These are phyloP conservation scores for Flaveria linearis DNA, from an alignment of 129 eudicot species.

Conservation along the genomic window DNA sequence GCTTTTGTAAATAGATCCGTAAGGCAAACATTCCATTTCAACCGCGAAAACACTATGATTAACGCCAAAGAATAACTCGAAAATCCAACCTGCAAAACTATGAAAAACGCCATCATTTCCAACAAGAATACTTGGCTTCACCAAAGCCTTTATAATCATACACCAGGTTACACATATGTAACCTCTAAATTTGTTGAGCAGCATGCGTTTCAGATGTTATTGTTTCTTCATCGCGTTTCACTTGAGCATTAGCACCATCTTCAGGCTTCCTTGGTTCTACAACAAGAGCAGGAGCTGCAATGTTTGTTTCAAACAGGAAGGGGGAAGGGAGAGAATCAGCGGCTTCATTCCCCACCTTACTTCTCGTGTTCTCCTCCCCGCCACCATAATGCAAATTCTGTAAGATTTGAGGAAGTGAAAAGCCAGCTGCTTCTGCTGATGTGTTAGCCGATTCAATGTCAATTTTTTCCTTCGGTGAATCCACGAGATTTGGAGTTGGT, in stretches of 20 bases:
- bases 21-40: constrained; percentile 19
- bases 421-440: constrained; percentile 47
- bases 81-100: constrained; percentile 32
- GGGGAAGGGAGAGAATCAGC: constrained; percentile 39
- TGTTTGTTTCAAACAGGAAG: constrained; percentile 29
- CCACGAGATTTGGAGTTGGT: constrained; percentile 32
- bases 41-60: constrained; percentile 1
- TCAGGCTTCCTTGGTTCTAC: constrained; percentile 35
- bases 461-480: constrained; percentile 60
- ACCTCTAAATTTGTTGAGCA: constrained; percentile 38
- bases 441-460: constrained; percentile 60
- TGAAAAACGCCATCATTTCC: constrained; percentile 9
- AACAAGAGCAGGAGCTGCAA: constrained; percentile 15
- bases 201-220: constrained; percentile 24
- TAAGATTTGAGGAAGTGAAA: constrained; percentile 71
- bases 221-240: constrained; percentile 35
- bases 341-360: constrained; percentile 40
- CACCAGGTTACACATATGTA: constrained; percentile 6
- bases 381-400: constrained; percentile 53
- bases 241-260: constrained; percentile 37
- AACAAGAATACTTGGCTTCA: neutral
- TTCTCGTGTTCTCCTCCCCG: constrained; percentile 43
- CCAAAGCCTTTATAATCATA: neutral
- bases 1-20: neutral
- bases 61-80: constrained; percentile 12